Conservation (phyloP, 345 rosid genomes). For the Xanthoceras sorbifolium region DNA sequence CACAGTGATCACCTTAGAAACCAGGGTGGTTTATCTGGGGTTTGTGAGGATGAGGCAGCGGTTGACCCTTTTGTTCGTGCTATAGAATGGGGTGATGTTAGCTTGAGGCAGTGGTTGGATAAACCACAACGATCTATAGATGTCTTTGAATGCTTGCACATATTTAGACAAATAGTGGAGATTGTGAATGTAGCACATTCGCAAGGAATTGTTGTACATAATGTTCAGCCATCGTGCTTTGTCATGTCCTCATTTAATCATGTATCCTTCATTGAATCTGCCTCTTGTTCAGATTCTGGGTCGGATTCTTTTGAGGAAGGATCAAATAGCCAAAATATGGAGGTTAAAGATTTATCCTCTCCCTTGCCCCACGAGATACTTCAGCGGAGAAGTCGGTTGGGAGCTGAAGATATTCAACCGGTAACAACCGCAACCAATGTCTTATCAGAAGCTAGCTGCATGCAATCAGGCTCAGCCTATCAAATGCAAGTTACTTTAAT, state of each 20-base stretch:
- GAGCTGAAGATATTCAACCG: conserved; percentile 42
- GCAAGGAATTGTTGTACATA: conserved; percentile 87
- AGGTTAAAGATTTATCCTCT: conserved; percentile 37
- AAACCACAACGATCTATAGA: conserved; percentile 72
- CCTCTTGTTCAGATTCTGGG: conserved; percentile 94
- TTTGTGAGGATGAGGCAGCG: conserved; percentile 53
- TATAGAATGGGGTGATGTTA: conserved; percentile 82
- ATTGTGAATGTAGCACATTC: conserved; percentile 86
- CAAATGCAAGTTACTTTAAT: conserved; percentile 30
- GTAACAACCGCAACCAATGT: conserved; percentile 37
- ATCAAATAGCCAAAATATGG: conserved; percentile 49
- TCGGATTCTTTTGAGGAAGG: conserved; percentile 87
- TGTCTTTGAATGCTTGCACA: conserved; percentile 81
- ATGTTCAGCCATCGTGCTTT: conserved; percentile 94
- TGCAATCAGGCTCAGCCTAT: conserved; percentile 52
- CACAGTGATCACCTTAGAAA: conserved; percentile 49
- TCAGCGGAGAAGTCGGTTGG: conserved; percentile 36
- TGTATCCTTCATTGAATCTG: conserved; percentile 92
- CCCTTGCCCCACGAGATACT: conserved; percentile 45
- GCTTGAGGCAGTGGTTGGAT: conserved; percentile 97
- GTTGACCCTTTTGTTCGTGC: conserved; percentile 54
- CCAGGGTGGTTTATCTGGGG: conserved; percentile 55
- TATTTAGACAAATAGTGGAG: conserved; percentile 90
- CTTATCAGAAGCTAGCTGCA: conserved; percentile 61
- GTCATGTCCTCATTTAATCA: conserved; percentile 89